These are phyloP conservation scores for Fonsecaea pedrosoi DNA, from an alignment of 2,329 filamentous ascomycete genomes.

Conservation along the genomic window DNA sequence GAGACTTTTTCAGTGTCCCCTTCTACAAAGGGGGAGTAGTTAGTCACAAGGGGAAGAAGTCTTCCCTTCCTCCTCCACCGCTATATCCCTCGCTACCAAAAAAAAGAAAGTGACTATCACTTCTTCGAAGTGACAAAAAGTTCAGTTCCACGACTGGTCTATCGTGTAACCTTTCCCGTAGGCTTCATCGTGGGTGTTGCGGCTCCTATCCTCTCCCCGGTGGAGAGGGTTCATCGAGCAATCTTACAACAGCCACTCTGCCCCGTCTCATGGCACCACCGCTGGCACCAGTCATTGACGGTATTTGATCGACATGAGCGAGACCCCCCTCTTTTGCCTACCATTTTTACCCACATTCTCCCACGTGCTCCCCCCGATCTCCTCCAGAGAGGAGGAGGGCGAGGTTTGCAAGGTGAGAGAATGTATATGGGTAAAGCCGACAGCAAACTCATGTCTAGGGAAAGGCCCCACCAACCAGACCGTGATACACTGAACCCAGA, in stretches of 20 bases:
- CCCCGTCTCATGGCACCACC: neutral
- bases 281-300: too few species aligned
- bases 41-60: neutral
- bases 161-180: neutral
- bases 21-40: constrained; percentile 41
- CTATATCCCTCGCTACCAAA: too few species aligned
- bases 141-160: neutral
- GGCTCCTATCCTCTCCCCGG: neutral
- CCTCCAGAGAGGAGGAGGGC: neutral
- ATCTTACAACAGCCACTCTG: neutral
- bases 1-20: constrained; percentile 68
- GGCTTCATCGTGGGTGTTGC: constrained; percentile 2
- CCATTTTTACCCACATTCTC: too few species aligned
- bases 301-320: neutral
- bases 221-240: neutral
- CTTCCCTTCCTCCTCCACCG: too few species aligned
- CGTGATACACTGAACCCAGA: neutral
- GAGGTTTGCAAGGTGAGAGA: neutral
- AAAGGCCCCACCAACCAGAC: constrained; percentile 6
- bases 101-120: neutral
- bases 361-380: too few species aligned
- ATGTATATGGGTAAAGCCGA: constrained; percentile 42
- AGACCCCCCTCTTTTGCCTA: neutral
- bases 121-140: constrained; percentile 41
- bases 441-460: constrained; percentile 55